Conservation (phyloP, 164 flowering plant species). For the Chimonanthus salicifolius region DNA sequence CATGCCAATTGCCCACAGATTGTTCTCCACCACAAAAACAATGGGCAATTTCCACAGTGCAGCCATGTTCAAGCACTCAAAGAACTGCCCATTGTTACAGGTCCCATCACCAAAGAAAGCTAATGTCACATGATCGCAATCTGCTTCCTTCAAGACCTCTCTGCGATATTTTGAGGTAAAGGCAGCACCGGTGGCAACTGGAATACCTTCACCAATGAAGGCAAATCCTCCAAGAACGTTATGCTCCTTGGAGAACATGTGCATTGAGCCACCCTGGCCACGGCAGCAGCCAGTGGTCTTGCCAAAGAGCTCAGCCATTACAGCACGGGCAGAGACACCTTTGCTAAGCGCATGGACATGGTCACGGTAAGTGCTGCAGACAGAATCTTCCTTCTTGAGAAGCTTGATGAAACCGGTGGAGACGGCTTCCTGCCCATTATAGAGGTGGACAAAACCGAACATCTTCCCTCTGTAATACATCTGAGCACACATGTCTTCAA, state of each 20-base stretch:
- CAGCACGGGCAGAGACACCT: conserved; percentile 77
- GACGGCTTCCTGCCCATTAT: conserved; percentile 92
- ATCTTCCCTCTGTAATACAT: conserved; percentile 97
- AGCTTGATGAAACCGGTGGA: conserved; percentile 94
- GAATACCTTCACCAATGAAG: conserved; percentile 94
- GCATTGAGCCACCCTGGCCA: conserved; percentile 99
- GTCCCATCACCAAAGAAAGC: conserved; percentile 98
- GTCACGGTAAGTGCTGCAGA: conserved; percentile 84
- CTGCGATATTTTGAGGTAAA: conserved; percentile 71
- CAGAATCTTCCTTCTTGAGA: conserved; percentile 60
- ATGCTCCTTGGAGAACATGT: conserved; percentile 92
- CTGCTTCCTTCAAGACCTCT: conserved; percentile 65
- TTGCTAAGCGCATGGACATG: conserved; percentile 92
- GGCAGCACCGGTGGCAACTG: conserved; percentile 93
- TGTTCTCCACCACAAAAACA: conserved; percentile 93
- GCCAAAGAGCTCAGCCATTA: conserved; percentile 93
- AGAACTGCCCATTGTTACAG: conserved; percentile 90
- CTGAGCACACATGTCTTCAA: conserved; percentile 98
- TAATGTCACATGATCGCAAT: conserved; percentile 66
- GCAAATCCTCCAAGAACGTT: conserved; percentile 93
- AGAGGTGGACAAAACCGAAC: conserved; percentile 93
- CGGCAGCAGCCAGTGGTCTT: conserved; percentile 88
- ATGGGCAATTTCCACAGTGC: conserved; percentile 92
- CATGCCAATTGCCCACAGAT: conserved; percentile 99
- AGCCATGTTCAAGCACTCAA: conserved; percentile 98